phyloP scores from a whole-genome alignment of 129 eudicot genomes.

The Heracleum sosnowskyi region DNA sequence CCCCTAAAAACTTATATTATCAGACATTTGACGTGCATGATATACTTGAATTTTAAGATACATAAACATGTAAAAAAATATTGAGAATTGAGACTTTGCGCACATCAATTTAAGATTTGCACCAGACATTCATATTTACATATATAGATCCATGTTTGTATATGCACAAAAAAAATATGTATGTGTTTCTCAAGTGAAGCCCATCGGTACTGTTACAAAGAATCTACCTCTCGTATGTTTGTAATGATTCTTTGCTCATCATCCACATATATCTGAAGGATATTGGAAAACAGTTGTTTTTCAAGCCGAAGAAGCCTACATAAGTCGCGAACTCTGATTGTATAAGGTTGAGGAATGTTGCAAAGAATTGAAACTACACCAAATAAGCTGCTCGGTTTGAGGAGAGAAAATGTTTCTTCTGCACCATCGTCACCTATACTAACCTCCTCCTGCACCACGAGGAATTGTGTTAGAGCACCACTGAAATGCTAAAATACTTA shows the following conservation, averaged over 20 bases:
- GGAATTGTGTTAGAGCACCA: constrained; percentile 6
- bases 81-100: background rate
- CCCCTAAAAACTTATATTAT: constrained; percentile 37
- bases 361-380: constrained; percentile 86
- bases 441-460: constrained; percentile 62
- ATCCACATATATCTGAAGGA: constrained; percentile 81
- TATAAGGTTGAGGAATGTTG: constrained; percentile 85
- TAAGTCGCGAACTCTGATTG: constrained; percentile 78
- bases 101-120: background rate
- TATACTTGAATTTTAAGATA: background rate
- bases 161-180: background rate
- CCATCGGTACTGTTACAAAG: background rate
- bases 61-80: background rate
- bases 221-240: constrained; percentile 72
- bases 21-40: constrained; percentile 9
- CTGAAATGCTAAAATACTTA: too few relatives aligned
- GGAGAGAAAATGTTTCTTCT: constrained; percentile 51
- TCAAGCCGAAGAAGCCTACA: constrained; percentile 86
- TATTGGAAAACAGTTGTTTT: constrained; percentile 75
- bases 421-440: constrained; percentile 58
- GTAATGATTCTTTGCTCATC: constrained; percentile 70
- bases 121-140: background rate
- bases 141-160: background rate
- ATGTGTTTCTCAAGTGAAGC: background rate
- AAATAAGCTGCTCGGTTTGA: constrained; percentile 60